Base-by-base conservation (phyloP, 495 filamentous ascomycete genomes). In the Lophiostoma macrostomum region DNA sequence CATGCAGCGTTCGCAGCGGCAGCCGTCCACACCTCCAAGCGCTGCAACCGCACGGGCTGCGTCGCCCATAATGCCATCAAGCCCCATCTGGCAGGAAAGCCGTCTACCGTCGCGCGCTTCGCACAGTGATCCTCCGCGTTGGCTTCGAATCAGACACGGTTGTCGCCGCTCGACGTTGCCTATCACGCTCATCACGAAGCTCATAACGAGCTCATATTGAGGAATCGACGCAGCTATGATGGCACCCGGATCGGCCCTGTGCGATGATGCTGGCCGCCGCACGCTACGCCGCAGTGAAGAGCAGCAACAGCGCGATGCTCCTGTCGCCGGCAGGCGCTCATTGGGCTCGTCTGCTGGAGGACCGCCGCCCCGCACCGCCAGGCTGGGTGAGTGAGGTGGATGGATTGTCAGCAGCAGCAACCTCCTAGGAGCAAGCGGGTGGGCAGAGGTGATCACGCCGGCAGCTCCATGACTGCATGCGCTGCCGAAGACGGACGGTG, bases 1-100 rank as follows among this genome's bases (percentile, higher is more conserved):
- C 55, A 45, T 31, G 54, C 54, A 50, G 54, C 30, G 38, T 58
- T 51, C 46, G 44, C 54, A 51, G 53, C 45, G 13, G 46, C 34
- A 11, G n/a, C n/a, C 28, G 14, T 14, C 11, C 44, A 29, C 18
- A 19, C 20, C 5, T 20, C 20, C 37, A 54, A 60, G 43, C 50
- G 56, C 56, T 53, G 41, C 48, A 53, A 52, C 55, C 55, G 55
- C 55, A 41, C 38, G 8, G n/a, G n/a, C 18, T 11, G 16, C 47
- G 23, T 13, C 4, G 30, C 6, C 20, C 14, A 19, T 8, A 25
- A 16, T 19, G 12, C 36, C 16, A 40, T 58, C 48, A 45, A 29
- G 13, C 55, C 41, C 34, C 28, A 39, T 58, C 32, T 37, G 55
- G 55, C 39, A 58, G 13, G 40, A 58, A 47, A 47, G 55, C 55